Base-by-base conservation (phyloP, 2,329 filamentous ascomycete species). In the Hysterium pulicare region DNA sequence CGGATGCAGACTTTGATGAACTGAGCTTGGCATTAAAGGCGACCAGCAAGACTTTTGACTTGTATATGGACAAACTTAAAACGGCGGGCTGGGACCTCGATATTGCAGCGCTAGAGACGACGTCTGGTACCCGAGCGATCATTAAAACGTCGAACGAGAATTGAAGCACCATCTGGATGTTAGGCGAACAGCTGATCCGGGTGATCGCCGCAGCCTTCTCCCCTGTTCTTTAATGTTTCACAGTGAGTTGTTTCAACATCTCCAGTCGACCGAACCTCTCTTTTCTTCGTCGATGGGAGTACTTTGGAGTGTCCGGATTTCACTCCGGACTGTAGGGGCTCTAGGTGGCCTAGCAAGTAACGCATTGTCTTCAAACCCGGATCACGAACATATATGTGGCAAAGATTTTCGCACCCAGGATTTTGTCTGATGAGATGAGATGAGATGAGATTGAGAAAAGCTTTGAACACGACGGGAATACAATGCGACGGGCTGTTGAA, bases 41-140 rank as follows among this genome's bases (percentile, higher is more conserved):
- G 32, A 56, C 66, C 7, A 53, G 54, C 6, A 56, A 57, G 8
- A 64, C 72, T 36, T 79, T 84, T 58, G 59, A 67, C 49, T 52
- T 64, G 57, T 61, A 72, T 71, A 44, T 68, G 40, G 47, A 64
- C 47, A 49, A 66, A 47, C 47, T 82, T 41, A 57, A 51, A 44
- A 60, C 61, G 24, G 68, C 55, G 23, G 85, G 85, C 0, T 90
- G 86, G 86, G 78, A 90, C 64, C 53, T 86, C 35, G 70, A 79
- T 42, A 73, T 73, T 38, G 74, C 74, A 30, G 83, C 81, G 5
- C 68, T 90, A 53, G 85, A 90, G 70, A 89, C 84, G 15, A 73
- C 69, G 45, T 70, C 77, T 35, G 81, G 78, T 20, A 65, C 58
- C 20, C 60, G 64, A 33, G 48, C 51, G 41, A 44, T 55, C 23